Conservation (phyloP, 257 asterid genomes). For the Marsdenia floribunda region DNA sequence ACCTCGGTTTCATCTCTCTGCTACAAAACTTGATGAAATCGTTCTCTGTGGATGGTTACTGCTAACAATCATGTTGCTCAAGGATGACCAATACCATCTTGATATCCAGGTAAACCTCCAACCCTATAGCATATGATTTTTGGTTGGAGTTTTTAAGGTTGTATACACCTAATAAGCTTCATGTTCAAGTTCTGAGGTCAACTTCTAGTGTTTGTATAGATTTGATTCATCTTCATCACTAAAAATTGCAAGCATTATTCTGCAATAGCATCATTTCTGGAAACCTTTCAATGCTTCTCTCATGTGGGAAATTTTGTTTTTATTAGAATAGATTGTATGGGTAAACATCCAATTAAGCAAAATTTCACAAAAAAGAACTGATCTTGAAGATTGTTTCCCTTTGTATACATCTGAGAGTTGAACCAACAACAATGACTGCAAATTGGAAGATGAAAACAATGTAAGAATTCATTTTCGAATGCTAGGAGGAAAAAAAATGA, state of each 20-base stretch:
- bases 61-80: background rate
- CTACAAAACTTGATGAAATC: background rate
- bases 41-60: background rate
- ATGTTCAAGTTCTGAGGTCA: background rate
- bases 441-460: background rate
- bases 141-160: background rate
- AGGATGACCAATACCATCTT: background rate
- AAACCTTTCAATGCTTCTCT: background rate
- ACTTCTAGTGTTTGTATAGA: background rate
- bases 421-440: background rate
- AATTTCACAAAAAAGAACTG: background rate
- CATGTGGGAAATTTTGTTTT: background rate
- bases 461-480: background rate
- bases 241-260: background rate
- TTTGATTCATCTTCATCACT: background rate
- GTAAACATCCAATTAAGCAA: background rate
- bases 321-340: no score
- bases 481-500: no score
- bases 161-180: background rate
- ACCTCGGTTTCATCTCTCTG: background rate
- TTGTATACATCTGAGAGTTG: background rate
- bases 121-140: background rate
- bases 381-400: background rate
- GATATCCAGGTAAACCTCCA: background rate
- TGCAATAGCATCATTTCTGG: background rate